Evolutionary conservation across 352 stramenopile genomes (phyloP).

Genomic region (Globisporangium cederbergense): DNA sequence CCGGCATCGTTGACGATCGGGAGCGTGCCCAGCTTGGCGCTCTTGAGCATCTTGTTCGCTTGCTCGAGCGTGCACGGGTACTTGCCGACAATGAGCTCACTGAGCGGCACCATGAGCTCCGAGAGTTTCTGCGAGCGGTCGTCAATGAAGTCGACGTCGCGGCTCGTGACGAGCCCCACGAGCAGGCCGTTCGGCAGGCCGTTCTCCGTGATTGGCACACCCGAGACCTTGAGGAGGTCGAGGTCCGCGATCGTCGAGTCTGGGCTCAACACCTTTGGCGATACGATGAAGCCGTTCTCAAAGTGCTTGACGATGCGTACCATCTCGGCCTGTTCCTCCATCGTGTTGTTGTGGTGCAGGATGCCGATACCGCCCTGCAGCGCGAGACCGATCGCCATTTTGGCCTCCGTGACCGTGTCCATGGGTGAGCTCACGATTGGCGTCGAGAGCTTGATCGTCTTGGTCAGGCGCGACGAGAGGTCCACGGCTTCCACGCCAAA

Average conservation of each 20-base stretch:
- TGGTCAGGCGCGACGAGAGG: constrained; percentile 83
- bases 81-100: constrained; percentile 85
- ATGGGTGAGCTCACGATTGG: constrained; percentile 98
- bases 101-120: constrained; percentile 73
- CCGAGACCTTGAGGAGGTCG: constrained; percentile 92
- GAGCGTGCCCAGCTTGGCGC: constrained; percentile 98
- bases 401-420: constrained; percentile 98
- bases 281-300: constrained; percentile 99
- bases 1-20: constrained; percentile 96
- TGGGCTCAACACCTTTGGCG: constrained; percentile 94
- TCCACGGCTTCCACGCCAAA: constrained; percentile 94
- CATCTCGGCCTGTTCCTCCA: constrained; percentile 92
- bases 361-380: constrained; percentile 97
- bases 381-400: constrained; percentile 99
- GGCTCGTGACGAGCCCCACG: constrained; percentile 96
- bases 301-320: constrained; percentile 94
- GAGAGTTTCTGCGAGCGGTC: constrained; percentile 72
- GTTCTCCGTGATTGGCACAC: constrained; percentile 97
- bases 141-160: constrained; percentile 97
- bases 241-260: constrained; percentile 92
- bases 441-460: constrained; percentile 92
- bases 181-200: constrained; percentile 94
- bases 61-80: constrained; percentile 93
- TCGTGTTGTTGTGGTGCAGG: constrained; percentile 98
- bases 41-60: constrained; percentile 96